Percentiles rank a stretch among this genome's conserved stretches.
These are phyloP conservation scores for Penicillium frequentans DNA, from an alignment of 2,329 filamentous ascomycete species.

Conservation along the genomic window DNA sequence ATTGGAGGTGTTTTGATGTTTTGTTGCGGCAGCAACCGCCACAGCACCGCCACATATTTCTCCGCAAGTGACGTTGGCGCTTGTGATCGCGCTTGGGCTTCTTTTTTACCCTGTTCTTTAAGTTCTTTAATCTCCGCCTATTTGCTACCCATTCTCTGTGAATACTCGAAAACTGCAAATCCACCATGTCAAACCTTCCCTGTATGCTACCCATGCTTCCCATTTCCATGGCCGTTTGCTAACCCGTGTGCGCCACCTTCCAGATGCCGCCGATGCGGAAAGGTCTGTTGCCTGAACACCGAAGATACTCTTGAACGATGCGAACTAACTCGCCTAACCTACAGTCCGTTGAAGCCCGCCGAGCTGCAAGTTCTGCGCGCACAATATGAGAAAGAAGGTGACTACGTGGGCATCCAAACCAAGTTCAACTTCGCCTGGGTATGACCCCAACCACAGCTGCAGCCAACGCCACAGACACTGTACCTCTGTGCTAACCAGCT, in stretches of 20 bases:
- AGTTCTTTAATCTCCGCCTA: not conserved
- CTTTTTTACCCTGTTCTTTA: not conserved
- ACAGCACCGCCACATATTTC: constrained; percentile 39
- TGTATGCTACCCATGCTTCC: constrained; percentile 40
- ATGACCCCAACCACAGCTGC: constrained; percentile 29
- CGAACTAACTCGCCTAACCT: constrained; percentile 9
- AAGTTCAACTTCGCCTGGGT: constrained; percentile 99
- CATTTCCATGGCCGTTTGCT: not conserved
- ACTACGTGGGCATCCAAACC: constrained; percentile 94
- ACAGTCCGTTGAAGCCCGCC: constrained; percentile 80
- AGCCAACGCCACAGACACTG: not conserved
- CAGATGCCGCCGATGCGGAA: constrained; percentile 97
- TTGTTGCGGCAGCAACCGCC: constrained; percentile 44
- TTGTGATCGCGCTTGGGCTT: constrained; percentile 14
- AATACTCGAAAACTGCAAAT: not conserved
- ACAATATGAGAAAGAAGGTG: constrained; percentile 96
- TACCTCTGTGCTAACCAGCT: constrained; percentile 1
- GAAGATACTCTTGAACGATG: not conserved
- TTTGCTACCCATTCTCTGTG: not conserved
- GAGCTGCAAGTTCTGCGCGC: constrained; percentile 90
- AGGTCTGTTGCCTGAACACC: constrained; percentile 57
- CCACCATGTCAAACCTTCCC: constrained; percentile 50
- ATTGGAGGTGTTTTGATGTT: constrained; percentile 15
- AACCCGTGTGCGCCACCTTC: constrained; percentile 14
- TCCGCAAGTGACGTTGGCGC: constrained; percentile 30